Conservation (phyloP, 2,329 filamentous ascomycete genomes). For the Fusarium chlamydosporum region DNA sequence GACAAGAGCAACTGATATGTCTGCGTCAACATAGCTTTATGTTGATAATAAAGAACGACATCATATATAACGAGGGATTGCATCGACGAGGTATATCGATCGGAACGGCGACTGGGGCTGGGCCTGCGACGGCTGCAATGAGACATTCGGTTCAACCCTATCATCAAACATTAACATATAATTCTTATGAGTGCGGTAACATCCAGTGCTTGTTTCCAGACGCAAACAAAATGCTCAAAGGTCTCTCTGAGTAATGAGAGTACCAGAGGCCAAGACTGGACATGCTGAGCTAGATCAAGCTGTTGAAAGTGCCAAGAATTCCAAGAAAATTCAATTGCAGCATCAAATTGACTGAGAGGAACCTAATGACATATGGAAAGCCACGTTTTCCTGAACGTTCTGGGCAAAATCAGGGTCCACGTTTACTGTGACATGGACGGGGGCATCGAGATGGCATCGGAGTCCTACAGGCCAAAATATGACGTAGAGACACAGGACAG, state of each 20-base stretch:
- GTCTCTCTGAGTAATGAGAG: neutral
- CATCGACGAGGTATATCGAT: neutral
- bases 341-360: neutral
- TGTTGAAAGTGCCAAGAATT: neutral
- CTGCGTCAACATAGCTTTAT: neutral
- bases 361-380: neutral
- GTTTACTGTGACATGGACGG: slow-evolving; percentile 3
- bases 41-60: neutral
- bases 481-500: slow-evolving; percentile 13
- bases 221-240: neutral
- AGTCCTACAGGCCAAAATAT: slow-evolving; percentile 2
- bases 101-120: neutral
- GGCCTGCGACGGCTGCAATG: neutral
- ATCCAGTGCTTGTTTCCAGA: neutral
- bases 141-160: neutral
- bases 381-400: slow-evolving; percentile 12
- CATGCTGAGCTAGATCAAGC: neutral
- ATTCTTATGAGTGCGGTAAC: neutral
- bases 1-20: neutral
- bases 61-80: neutral
- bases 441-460: neutral
- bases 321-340: neutral
- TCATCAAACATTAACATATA: neutral
- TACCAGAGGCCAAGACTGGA: neutral
- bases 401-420: slow-evolving; percentile 5